Conservation (phyloP, 192 early-diverging fungal species). For the Backusella liffmaniae region DNA sequence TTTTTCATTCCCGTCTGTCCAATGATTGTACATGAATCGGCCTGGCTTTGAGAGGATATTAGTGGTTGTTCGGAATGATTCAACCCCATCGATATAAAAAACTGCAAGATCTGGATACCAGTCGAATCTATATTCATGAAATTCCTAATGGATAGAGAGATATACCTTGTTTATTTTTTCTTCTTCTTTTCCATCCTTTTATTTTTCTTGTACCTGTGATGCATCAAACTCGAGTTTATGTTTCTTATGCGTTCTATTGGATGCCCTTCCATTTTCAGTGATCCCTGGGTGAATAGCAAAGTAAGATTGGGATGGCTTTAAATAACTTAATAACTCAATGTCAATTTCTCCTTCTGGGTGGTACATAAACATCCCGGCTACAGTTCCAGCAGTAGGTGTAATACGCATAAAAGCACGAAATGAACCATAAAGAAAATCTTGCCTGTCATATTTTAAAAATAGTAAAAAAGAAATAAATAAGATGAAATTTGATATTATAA, state of each 20-base stretch:
- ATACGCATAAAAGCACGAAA: slow-evolving; percentile 15
- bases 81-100: slow-evolving; percentile 19
- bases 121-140: slow-evolving; percentile 35
- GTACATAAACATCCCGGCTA: slow-evolving; percentile 20
- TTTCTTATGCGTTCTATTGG: slow-evolving; percentile 11
- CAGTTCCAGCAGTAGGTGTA: slow-evolving; percentile 18
- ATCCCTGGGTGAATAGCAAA: slow-evolving; percentile 29
- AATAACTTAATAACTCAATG: slow-evolving; percentile 18
- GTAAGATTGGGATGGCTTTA: slow-evolving; percentile 20
- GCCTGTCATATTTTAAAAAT: neutral
- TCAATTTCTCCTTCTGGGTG: slow-evolving; percentile 22
- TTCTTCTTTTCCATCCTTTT: neutral
- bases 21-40: slow-evolving; percentile 24
- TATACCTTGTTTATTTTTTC: neutral
- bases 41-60: slow-evolving; percentile 23
- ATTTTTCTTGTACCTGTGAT: neutral
- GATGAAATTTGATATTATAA: too few relatives aligned
- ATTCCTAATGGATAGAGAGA: neutral
- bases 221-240: slow-evolving; percentile 17
- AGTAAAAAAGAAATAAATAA: neutral
- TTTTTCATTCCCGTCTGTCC: slow-evolving; percentile 28
- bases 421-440: slow-evolving; percentile 20
- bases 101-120: slow-evolving; percentile 21
- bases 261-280: slow-evolving; percentile 16
- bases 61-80: neutral